Evolutionary conservation across 1,284 basidiomycete species (phyloP).

Genomic region (Peniophora sp.): DNA sequence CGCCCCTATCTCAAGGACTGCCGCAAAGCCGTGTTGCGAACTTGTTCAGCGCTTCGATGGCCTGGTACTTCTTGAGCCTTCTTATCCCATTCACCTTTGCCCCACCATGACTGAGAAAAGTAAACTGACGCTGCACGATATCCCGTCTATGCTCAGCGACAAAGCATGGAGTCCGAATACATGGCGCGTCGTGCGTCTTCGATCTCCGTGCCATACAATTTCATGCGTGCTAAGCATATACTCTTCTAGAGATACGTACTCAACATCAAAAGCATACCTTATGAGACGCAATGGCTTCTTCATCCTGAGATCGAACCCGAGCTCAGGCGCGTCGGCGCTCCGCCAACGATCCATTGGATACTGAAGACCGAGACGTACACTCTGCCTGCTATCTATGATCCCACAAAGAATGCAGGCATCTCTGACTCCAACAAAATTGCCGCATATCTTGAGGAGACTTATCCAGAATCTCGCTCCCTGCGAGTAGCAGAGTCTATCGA

Average conservation of each 20-base stretch:
- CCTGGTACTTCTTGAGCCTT: no score
- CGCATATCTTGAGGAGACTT: background rate
- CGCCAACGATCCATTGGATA: background rate
- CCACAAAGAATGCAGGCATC: background rate
- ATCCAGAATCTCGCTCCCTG: background rate
- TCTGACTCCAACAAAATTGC: background rate
- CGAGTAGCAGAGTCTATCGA: background rate
- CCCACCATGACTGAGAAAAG: no score
- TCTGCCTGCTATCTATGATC: background rate
- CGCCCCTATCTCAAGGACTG: no score
- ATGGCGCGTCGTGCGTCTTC: constrained; percentile 16
- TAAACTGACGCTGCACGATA: constrained; percentile 17
- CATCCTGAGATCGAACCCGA: background rate
- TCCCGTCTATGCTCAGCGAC: constrained; percentile 9
- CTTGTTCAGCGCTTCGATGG: no score
- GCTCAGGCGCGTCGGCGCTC: background rate
- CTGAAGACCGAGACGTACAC: background rate
- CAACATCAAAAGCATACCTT: background rate
- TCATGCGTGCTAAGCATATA: background rate
- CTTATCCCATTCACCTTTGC: no score
- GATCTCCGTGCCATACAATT: background rate
- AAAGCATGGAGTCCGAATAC: constrained; percentile 17
- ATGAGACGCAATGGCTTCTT: background rate
- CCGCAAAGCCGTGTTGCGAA: no score
- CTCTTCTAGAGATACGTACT: background rate